A percentile compares a stretch with the other conserved stretches of the same genome.
Conservation (phyloP, 345 rosid species). For the Pugionium cornutum region DNA sequence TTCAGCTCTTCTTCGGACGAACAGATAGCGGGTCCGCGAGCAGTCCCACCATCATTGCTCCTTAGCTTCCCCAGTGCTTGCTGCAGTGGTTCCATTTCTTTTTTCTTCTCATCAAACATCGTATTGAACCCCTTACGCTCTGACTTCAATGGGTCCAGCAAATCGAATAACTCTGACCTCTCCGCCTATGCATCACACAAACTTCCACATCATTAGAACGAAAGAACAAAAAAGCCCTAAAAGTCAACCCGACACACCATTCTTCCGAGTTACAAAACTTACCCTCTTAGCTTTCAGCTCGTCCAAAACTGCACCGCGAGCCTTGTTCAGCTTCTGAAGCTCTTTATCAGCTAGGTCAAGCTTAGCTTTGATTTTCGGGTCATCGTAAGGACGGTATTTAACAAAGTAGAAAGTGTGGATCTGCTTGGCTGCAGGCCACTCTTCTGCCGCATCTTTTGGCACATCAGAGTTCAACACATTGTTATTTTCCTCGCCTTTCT, state of each 20-base stretch:
- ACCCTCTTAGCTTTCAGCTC: slow-evolving; percentile 62
- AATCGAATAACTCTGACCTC: slow-evolving; percentile 45
- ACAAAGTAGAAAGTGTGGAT: slow-evolving; percentile 24
- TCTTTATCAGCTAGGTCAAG: slow-evolving; percentile 62
- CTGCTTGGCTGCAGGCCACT: slow-evolving; percentile 80
- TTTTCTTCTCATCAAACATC: slow-evolving; percentile 56
- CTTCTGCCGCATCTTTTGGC: slow-evolving; percentile 69
- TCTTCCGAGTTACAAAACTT: slow-evolving; percentile 17
- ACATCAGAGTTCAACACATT: slow-evolving; percentile 44
- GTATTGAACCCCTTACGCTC: slow-evolving; percentile 51
- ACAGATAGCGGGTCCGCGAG: slow-evolving; percentile 47
- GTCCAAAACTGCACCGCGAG: slow-evolving; percentile 46
- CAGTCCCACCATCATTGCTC: slow-evolving; percentile 41
- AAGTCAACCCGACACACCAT: too few relatives aligned
- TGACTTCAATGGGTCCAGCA: slow-evolving; percentile 40
- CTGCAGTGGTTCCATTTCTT: slow-evolving; percentile 71
- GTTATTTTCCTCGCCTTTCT: slow-evolving; percentile 43
- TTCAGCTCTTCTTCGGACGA: slow-evolving; percentile 87
- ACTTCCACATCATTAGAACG: not conserved
- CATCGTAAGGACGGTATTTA: slow-evolving; percentile 39
- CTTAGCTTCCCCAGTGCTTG: slow-evolving; percentile 80
- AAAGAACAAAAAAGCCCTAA: too few relatives aligned
- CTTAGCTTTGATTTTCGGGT: slow-evolving; percentile 60
- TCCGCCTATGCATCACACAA: slow-evolving; percentile 35
- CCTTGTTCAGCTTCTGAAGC: slow-evolving; percentile 46